Percentiles rank a stretch among this genome's conserved stretches.
These are phyloP conservation scores for Cymbidium sinense DNA, from an alignment of 106 monocot species.

Conservation along the genomic window DNA sequence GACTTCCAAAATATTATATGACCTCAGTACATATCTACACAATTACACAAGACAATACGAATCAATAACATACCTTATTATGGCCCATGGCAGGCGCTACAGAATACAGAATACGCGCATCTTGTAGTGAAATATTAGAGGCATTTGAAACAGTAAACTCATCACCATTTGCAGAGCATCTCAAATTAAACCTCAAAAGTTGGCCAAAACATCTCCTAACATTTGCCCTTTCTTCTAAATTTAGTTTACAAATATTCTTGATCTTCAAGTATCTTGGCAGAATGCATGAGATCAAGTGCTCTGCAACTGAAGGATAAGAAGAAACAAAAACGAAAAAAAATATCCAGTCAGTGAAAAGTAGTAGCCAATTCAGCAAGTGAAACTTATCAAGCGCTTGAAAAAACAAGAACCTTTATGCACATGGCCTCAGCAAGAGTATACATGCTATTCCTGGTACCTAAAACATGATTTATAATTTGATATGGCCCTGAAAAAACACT, in stretches of 20 bases:
- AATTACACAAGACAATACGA: neutral
- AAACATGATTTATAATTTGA: too few relatives aligned
- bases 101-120: conserved; percentile 65
- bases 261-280: conserved; percentile 4
- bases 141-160: neutral
- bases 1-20: neutral
- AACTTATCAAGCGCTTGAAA: too few relatives aligned
- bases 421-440: too few relatives aligned
- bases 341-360: neutral
- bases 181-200: conserved; percentile 7
- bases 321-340: neutral
- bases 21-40: neutral
- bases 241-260: conserved; percentile 10
- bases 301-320: conserved; percentile 9
- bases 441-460: too few relatives aligned
- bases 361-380: neutral
- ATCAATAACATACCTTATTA: conserved; percentile 57
- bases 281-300: conserved; percentile 9
- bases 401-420: too few relatives aligned
- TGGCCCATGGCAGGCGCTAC: conserved; percentile 82
- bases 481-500: too few relatives aligned
- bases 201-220: conserved; percentile 11
- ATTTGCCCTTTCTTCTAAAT: conserved; percentile 5
- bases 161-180: conserved; percentile 16
- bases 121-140: conserved; percentile 19